These are phyloP conservation scores for Dioscorea cayenensis DNA, from an alignment of 116 monocot genomes.

Conservation along the genomic window DNA sequence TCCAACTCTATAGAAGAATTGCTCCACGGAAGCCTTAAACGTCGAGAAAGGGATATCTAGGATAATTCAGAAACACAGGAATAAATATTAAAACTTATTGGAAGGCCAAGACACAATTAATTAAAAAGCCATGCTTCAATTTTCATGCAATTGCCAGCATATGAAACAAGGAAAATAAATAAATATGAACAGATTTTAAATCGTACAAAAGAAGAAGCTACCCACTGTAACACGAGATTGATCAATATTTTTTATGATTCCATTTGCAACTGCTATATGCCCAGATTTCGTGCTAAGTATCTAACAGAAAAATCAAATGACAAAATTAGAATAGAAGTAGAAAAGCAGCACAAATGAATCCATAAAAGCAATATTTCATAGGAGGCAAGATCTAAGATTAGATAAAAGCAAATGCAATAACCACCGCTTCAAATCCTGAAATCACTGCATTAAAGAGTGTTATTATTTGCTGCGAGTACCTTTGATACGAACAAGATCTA, in stretches of 20 bases:
- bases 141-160: background rate
- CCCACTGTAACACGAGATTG: slow-evolving; percentile 51
- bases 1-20: slow-evolving; percentile 25
- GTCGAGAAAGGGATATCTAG: slow-evolving; percentile 62
- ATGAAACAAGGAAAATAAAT: background rate
- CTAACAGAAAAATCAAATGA: slow-evolving; percentile 23
- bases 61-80: background rate
- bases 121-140: background rate
- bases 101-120: background rate
- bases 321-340: background rate
- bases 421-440: too few species aligned
- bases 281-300: slow-evolving; percentile 76
- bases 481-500: too few species aligned
- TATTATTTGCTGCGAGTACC: too few species aligned
- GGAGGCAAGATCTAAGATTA: too few species aligned
- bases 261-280: slow-evolving; percentile 62
- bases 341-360: background rate
- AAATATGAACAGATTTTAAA: background rate
- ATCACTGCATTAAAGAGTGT: too few species aligned
- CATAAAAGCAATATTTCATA: background rate
- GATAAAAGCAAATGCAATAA: too few species aligned
- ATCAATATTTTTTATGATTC: slow-evolving; percentile 54
- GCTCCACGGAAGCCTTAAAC: slow-evolving; percentile 63
- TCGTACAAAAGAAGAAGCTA: background rate
- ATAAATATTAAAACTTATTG: background rate